Conservation (phyloP, 1,284 basidiomycete genomes). For the Coniferiporia sulphurascens region DNA sequence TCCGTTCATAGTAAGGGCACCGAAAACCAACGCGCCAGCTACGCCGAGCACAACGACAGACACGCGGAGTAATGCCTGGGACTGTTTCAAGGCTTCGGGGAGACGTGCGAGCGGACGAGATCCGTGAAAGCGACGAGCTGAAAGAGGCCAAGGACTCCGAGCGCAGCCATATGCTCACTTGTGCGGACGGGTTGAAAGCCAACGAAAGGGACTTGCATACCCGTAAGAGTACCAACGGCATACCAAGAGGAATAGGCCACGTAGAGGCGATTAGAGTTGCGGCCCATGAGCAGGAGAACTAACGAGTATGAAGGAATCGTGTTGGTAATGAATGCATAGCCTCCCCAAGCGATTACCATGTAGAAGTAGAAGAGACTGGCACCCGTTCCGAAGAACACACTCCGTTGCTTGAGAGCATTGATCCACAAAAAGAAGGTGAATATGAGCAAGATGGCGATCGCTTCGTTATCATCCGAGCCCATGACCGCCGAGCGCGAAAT, state of each 20-base stretch:
- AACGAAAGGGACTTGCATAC: slow-evolving; percentile 99
- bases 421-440: slow-evolving; percentile 99
- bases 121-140: too few species aligned
- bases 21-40: too few species aligned
- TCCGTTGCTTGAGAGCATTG: slow-evolving; percentile 92
- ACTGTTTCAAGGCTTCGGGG: too few species aligned
- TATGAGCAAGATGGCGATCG: slow-evolving; percentile 99
- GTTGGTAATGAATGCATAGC: slow-evolving; percentile 99
- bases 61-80: too few species aligned
- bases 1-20: too few species aligned
- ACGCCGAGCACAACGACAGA: too few species aligned
- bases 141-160: slow-evolving; percentile 94
- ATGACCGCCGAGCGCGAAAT: slow-evolving; percentile 99
- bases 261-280: slow-evolving; percentile 90
- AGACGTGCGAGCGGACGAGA: too few species aligned
- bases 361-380: slow-evolving; percentile 99
- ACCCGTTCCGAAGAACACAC: slow-evolving; percentile 85
- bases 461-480: slow-evolving; percentile 99
- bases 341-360: slow-evolving; percentile 99
- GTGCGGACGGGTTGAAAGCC: slow-evolving; percentile 98
- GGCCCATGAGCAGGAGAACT: slow-evolving; percentile 94
- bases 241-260: too few species aligned
- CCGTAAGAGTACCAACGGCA: slow-evolving; percentile 93
- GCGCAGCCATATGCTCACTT: slow-evolving; percentile 97
- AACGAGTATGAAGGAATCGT: slow-evolving; percentile 98